Base-by-base conservation (phyloP, 495 filamentous ascomycete genomes). In the Talaromyces trachyspermus region DNA sequence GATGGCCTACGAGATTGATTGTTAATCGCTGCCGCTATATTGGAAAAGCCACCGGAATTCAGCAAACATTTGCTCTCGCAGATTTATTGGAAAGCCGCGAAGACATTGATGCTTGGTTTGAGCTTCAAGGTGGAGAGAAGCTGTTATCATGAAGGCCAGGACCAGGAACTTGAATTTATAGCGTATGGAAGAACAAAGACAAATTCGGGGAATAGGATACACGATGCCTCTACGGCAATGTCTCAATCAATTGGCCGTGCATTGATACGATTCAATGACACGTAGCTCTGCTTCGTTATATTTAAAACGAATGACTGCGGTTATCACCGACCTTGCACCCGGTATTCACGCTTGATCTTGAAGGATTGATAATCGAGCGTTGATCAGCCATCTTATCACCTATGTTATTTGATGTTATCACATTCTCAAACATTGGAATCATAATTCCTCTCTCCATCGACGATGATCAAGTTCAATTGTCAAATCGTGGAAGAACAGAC, bases 91-190 rank as follows among this genome's bases (percentile, higher is more conserved):
- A 32, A 19, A 44, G 17, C 4, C 35, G n/a, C 9, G 35, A 38
- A 38, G 35, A 38, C n/a, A 38, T 38, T 22, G 35, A 38, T 19
- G 18, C 35, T 4, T 38, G 35, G 35, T 15, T 38, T 38, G 35
- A 38, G n/a, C 35, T 15, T 15, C 35, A 38, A 20, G 35, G 22
- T 38, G 35, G n/a, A 22, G 35, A 22, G 3, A 18, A 22, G 6
- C 35, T 38, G 15, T 38, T 19, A 2, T 38, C 35, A 15, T 38
- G 18, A 19, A 20, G 22, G n/a, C n/a, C n/a, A n/a, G n/a, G n/a
- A n/a, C n/a, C n/a, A n/a, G n/a, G n/a, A n/a, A n/a, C n/a, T n/a
- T n/a, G n/a, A n/a, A n/a, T n/a, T n/a, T n/a, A n/a, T n/a, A n/a
- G n/a, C n/a, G n/a, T n/a, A n/a, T n/a, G n/a, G n/a, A n/a, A n/a